Evolutionary conservation across 2,329 filamentous ascomycete genomes (phyloP).

Genomic region (Rhinocladiella mackenziei): DNA sequence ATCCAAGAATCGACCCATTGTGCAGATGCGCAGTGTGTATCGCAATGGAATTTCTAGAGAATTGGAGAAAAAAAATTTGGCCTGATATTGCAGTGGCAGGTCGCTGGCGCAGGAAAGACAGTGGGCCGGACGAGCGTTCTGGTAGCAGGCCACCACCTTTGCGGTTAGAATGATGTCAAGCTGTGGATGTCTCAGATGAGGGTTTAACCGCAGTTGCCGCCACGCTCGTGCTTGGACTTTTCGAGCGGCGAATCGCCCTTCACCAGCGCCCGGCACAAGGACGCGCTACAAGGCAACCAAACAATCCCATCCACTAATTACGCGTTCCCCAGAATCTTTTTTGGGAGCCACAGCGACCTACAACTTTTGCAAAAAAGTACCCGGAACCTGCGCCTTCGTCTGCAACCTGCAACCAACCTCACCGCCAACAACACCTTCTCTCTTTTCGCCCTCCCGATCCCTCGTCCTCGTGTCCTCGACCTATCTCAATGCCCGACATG

Average conservation of each 20-base stretch:
- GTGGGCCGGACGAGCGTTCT: too few species aligned
- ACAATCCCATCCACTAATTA: slow-evolving; percentile 6
- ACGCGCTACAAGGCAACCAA: slow-evolving; percentile 4
- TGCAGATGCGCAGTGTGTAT: slow-evolving; percentile 28
- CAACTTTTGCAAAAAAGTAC: slow-evolving; percentile 10
- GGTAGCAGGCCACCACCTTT: too few species aligned
- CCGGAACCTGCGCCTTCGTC: slow-evolving; percentile 7
- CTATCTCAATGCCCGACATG: slow-evolving; percentile 29
- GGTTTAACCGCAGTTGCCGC: too few species aligned
- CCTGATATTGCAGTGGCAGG: slow-evolving; percentile 4
- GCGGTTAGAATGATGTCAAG: too few species aligned
- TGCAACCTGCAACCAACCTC: slow-evolving; percentile 6
- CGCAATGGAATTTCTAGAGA: slow-evolving; percentile 5
- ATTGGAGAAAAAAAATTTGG: neutral
- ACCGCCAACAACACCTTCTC: slow-evolving; percentile 17
- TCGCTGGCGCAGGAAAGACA: too few species aligned
- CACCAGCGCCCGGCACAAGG: too few species aligned
- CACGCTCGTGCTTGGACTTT: too few species aligned
- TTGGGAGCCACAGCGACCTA: neutral
- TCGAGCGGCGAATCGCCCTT: too few species aligned
- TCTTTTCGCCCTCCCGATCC: neutral
- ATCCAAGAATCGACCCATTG: slow-evolving; percentile 71
- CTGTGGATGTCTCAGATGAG: too few species aligned
- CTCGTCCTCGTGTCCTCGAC: neutral
- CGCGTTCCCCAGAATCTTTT: slow-evolving; percentile 9